Conservation (phyloP, 148 eudicot genomes). For the Amaranthus cruentus region DNA sequence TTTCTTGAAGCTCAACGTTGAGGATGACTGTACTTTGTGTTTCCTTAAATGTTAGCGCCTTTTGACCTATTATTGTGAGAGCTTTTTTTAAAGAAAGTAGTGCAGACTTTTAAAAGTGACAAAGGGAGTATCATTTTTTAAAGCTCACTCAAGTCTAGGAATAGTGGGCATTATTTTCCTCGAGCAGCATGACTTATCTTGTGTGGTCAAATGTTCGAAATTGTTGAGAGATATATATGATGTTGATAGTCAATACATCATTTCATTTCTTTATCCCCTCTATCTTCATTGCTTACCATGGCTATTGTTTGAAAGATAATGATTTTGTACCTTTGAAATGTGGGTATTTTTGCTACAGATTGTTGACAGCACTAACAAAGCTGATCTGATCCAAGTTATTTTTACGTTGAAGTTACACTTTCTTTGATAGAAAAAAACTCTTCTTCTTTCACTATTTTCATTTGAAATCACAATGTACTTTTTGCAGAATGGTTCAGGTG, state of each 20-base stretch:
- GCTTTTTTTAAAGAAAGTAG: too few relatives aligned
- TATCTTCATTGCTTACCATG: background rate
- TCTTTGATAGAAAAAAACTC: background rate
- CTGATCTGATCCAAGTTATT: background rate
- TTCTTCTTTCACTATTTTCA: background rate
- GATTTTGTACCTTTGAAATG: background rate
- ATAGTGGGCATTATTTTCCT: background rate
- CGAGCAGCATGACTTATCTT: background rate
- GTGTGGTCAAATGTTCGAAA: too few relatives aligned
- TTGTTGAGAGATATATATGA: background rate
- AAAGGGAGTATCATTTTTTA: too few relatives aligned
- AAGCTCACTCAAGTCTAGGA: too few relatives aligned
- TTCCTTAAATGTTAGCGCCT: too few relatives aligned
- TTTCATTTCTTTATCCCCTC: background rate
- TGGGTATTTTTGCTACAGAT: background rate
- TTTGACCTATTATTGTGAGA: too few relatives aligned
- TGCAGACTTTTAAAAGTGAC: too few relatives aligned
- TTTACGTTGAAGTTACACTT: background rate
- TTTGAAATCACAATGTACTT: slow-evolving; percentile 1
- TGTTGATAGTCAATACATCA: background rate
- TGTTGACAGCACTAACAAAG: slow-evolving; percentile 1
- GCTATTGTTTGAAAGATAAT: background rate
- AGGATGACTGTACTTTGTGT: too few relatives aligned
- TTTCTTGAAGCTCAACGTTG: too few relatives aligned
- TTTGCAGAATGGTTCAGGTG: slow-evolving; percentile 64